Conservation (phyloP, 371 early-diverging fungal species). For the Circinella minor region DNA sequence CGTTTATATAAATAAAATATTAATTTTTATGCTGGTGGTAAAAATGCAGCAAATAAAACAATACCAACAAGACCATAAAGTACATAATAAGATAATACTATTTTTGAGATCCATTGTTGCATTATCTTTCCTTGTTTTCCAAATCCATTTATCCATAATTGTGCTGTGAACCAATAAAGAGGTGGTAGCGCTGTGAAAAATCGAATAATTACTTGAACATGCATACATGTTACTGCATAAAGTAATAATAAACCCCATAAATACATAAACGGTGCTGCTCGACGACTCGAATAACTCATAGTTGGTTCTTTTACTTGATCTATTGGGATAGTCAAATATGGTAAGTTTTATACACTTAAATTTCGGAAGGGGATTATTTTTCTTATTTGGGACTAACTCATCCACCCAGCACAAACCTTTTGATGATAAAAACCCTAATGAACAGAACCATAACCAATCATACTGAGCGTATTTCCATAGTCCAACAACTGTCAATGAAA, state of each 20-base stretch:
- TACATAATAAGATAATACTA: slow-evolving; percentile 63
- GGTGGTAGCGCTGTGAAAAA: slow-evolving; percentile 85
- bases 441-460: slow-evolving; percentile 56
- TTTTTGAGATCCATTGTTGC: slow-evolving; percentile 34
- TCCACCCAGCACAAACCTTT: neutral
- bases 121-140: neutral
- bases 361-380: neutral
- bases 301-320: neutral
- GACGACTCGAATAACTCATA: slow-evolving; percentile 15
- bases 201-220: slow-evolving; percentile 89
- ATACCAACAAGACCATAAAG: slow-evolving; percentile 73
- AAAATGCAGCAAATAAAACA: slow-evolving; percentile 80
- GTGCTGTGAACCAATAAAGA: slow-evolving; percentile 82
- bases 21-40: slow-evolving; percentile 77
- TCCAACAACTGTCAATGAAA: slow-evolving; percentile 64
- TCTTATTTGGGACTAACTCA: slow-evolving; percentile 31
- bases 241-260: slow-evolving; percentile 72
- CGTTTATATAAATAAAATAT: neutral
- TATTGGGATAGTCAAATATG: neutral
- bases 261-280: slow-evolving; percentile 55
- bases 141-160: slow-evolving; percentile 46
- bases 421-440: slow-evolving; percentile 32
- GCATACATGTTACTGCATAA: slow-evolving; percentile 75
- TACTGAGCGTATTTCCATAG: slow-evolving; percentile 57
- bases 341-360: neutral